Evolutionary conservation across 352 stramenopile species (phyloP).

Genomic region (Phytopythium helicoides): DNA sequence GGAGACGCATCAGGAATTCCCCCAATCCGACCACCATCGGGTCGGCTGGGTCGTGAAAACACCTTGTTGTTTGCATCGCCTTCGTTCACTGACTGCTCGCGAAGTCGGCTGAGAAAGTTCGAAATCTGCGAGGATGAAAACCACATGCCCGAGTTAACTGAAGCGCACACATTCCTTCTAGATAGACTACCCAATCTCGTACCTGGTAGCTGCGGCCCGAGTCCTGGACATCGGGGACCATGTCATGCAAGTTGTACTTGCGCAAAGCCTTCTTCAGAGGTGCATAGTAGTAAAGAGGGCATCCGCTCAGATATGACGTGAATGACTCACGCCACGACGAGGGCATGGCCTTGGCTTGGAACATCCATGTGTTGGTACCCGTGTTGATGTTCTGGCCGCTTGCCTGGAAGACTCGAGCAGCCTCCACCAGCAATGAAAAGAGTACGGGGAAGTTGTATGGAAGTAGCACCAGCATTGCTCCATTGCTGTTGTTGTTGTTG

Average conservation of each 20-base stretch:
- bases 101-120: constrained; percentile 67
- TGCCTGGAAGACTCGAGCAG: constrained; percentile 75
- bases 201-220: constrained; percentile 80
- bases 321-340: constrained; percentile 84
- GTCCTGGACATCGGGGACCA: constrained; percentile 83
- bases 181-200: neutral
- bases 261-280: constrained; percentile 79
- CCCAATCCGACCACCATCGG: neutral
- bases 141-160: neutral
- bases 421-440: constrained; percentile 81
- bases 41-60: constrained; percentile 41
- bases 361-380: constrained; percentile 66
- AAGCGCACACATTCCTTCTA: neutral
- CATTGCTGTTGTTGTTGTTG: constrained; percentile 29
- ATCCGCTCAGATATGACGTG: constrained; percentile 68
- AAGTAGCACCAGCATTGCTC: constrained; percentile 72
- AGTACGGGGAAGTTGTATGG: constrained; percentile 88
- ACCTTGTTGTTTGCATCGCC: constrained; percentile 82
- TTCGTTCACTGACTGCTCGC: constrained; percentile 70
- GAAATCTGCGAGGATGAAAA: constrained; percentile 39
- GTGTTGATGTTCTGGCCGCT: constrained; percentile 78
- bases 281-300: constrained; percentile 81
- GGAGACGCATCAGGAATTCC: constrained; percentile 35
- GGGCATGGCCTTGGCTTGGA: constrained; percentile 85
- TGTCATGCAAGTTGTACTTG: constrained; percentile 88